Percentiles rank a stretch among this genome's conserved stretches.
Evolutionary conservation across 1,139 yeast species (phyloP).

Genomic region (Debaryomycetaceae sp.): DNA sequence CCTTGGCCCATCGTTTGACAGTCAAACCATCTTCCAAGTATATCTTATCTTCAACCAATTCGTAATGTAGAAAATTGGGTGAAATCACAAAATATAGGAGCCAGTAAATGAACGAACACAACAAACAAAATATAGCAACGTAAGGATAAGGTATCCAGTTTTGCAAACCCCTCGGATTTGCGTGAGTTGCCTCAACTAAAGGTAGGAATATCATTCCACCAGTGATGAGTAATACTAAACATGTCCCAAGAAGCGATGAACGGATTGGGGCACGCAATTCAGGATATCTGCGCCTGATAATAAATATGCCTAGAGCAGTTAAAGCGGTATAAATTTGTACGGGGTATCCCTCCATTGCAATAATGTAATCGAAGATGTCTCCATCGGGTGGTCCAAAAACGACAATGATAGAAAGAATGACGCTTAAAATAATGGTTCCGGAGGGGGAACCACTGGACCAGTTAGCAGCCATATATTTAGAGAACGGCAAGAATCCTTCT

Average conservation of each 20-base stretch:
- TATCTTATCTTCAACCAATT: conserved; percentile 33
- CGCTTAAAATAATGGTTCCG: conserved; percentile 40
- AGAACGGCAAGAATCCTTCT: conserved; percentile 59
- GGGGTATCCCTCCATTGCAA: conserved; percentile 74
- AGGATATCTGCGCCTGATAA: conserved; percentile 46
- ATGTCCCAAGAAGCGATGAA: conserved; percentile 45
- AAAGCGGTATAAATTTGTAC: conserved; percentile 47
- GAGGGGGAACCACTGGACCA: conserved; percentile 58
- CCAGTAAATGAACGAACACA: conserved; percentile 46
- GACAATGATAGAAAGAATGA: conserved; percentile 32
- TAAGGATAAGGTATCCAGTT: conserved; percentile 53
- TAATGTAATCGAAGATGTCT: conserved; percentile 72
- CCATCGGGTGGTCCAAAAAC: conserved; percentile 69
- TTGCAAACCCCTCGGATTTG: conserved; percentile 41
- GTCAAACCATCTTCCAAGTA: conserved; percentile 52
- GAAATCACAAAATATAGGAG: conserved; percentile 38
- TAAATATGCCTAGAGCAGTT: conserved; percentile 50
- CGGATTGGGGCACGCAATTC: conserved; percentile 46
- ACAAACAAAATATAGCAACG: conserved; percentile 32
- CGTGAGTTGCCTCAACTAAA: conserved; percentile 34
- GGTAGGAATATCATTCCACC: conserved; percentile 46
- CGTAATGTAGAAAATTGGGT: conserved; percentile 45
- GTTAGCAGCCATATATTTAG: conserved; percentile 51
- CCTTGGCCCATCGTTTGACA: conserved; percentile 50
- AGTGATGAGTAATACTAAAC: conserved; percentile 36